These are phyloP conservation scores for Neoscytalidium dimidiatum DNA, from an alignment of 2,329 filamentous ascomycete genomes.

Conservation along the genomic window DNA sequence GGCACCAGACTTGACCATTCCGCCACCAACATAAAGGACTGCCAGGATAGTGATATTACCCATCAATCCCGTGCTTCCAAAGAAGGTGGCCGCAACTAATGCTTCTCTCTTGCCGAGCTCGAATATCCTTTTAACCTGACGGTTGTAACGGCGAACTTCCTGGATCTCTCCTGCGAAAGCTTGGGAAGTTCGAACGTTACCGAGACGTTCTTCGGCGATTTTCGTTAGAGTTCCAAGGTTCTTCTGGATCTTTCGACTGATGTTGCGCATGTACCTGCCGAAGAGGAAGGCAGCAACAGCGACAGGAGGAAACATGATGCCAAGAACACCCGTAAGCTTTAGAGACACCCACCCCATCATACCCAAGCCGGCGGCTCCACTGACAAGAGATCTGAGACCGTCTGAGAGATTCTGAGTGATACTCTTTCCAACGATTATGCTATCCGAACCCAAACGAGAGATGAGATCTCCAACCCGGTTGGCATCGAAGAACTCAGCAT, in stretches of 20 bases:
- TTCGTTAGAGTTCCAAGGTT: slow-evolving; percentile 92
- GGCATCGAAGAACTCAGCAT: slow-evolving; percentile 98
- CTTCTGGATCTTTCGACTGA: slow-evolving; percentile 91
- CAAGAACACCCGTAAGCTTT: slow-evolving; percentile 82
- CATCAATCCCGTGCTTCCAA: slow-evolving; percentile 80
- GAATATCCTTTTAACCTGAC: slow-evolving; percentile 89
- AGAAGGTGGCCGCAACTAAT: slow-evolving; percentile 87
- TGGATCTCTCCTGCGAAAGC: slow-evolving; percentile 92
- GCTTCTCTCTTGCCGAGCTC: slow-evolving; percentile 84
- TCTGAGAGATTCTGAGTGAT: slow-evolving; percentile 98
- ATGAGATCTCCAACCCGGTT: slow-evolving; percentile 96
- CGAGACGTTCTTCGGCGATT: slow-evolving; percentile 95
- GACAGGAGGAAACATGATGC: slow-evolving; percentile 86
- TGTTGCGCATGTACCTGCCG: slow-evolving; percentile 80
- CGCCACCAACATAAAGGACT: slow-evolving; percentile 85
- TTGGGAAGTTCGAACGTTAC: slow-evolving; percentile 95
- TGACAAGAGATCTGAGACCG: slow-evolving; percentile 87
- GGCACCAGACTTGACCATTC: slow-evolving; percentile 80
- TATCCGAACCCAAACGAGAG: slow-evolving; percentile 91
- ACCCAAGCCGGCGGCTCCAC: slow-evolving; percentile 82
- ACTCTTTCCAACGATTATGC: slow-evolving; percentile 96
- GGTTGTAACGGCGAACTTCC: slow-evolving; percentile 89
- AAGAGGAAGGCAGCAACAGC: slow-evolving; percentile 91
- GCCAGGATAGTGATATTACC: slow-evolving; percentile 96
- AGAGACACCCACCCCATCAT: slow-evolving; percentile 97